Evolutionary conservation across 1,284 basidiomycete species (phyloP).

Genomic region (Cutaneotrichosporon sp.): DNA sequence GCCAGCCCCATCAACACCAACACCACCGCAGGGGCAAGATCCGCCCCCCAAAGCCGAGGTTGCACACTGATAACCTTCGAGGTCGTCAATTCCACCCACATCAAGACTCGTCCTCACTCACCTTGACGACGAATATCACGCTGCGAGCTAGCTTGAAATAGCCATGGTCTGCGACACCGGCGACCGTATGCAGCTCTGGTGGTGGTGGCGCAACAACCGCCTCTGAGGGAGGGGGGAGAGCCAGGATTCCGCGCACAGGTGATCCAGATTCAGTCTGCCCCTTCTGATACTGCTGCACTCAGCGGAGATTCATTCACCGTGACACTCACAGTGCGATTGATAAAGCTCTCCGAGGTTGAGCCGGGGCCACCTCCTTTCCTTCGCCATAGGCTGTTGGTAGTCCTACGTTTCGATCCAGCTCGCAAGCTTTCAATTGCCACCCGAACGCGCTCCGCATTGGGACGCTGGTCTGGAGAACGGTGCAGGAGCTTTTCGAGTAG

Average conservation of each 20-base stretch:
- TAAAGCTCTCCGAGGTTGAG: neutral
- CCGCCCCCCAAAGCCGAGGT: constrained; percentile 16
- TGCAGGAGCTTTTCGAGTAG: constrained; percentile 72
- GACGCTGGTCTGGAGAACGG: constrained; percentile 62
- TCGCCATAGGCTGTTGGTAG: neutral
- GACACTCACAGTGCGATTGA: neutral
- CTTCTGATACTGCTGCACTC: neutral
- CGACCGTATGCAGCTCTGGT: neutral
- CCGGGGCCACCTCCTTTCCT: neutral
- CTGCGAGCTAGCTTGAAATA: neutral
- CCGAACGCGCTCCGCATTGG: constrained; percentile 68
- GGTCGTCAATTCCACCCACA: constrained; percentile 18
- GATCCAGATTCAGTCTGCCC: neutral
- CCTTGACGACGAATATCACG: constrained; percentile 24
- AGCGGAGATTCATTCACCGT: neutral
- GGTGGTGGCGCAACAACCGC: neutral
- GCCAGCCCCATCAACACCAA: constrained; percentile 23
- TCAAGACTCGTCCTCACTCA: constrained; percentile 8
- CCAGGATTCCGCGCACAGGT: constrained; percentile 20
- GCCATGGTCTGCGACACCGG: neutral
- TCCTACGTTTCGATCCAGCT: neutral
- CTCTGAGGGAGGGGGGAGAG: constrained; percentile 25
- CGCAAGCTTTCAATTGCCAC: neutral
- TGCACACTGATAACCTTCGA: constrained; percentile 22
- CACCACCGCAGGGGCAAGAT: constrained; percentile 12